Conservation (phyloP, 441 rosid species). For the Erysimum cheiri region DNA sequence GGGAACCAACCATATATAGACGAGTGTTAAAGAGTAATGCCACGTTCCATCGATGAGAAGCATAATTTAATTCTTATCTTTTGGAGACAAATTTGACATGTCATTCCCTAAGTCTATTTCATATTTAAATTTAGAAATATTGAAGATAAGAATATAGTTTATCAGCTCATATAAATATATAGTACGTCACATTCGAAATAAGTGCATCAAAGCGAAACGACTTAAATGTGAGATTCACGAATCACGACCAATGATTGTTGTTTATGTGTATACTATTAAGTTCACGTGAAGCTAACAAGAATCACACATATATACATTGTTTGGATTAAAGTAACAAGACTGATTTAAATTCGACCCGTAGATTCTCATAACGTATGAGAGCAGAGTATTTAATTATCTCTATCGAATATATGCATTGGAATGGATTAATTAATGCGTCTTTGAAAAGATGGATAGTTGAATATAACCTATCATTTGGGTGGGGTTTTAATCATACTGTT, state of each 20-base stretch:
- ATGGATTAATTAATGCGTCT: constrained; percentile 18
- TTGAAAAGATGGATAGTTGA: constrained; percentile 18
- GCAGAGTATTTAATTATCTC: constrained; percentile 14
- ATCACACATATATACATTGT: constrained; percentile 29
- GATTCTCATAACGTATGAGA: neutral
- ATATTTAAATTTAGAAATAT: constrained; percentile 12
- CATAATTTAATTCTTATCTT: constrained; percentile 30
- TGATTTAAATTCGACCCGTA: constrained; percentile 17
- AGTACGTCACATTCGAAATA: constrained; percentile 32
- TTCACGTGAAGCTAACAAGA: constrained; percentile 42
- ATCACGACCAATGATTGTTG: constrained; percentile 32
- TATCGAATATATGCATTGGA: constrained; percentile 16
- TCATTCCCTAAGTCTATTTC: constrained; percentile 36
- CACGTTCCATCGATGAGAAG: constrained; percentile 39
- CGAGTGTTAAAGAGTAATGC: constrained; percentile 38
- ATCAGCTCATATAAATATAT: constrained; percentile 13
- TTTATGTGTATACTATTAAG: constrained; percentile 25
- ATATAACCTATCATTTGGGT: constrained; percentile 27
- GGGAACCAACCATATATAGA: constrained; percentile 20
- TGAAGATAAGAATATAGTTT: constrained; percentile 26
- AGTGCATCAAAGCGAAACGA: constrained; percentile 32
- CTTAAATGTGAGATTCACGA: constrained; percentile 38
- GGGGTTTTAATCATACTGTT: constrained; percentile 22
- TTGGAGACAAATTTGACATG: constrained; percentile 42
- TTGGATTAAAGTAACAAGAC: constrained; percentile 21